Evolutionary conservation across 2,329 filamentous ascomycete genomes (phyloP), one percentile per base, ranked within the genome.

Genomic region (Ramularia collo-cygni): DNA sequence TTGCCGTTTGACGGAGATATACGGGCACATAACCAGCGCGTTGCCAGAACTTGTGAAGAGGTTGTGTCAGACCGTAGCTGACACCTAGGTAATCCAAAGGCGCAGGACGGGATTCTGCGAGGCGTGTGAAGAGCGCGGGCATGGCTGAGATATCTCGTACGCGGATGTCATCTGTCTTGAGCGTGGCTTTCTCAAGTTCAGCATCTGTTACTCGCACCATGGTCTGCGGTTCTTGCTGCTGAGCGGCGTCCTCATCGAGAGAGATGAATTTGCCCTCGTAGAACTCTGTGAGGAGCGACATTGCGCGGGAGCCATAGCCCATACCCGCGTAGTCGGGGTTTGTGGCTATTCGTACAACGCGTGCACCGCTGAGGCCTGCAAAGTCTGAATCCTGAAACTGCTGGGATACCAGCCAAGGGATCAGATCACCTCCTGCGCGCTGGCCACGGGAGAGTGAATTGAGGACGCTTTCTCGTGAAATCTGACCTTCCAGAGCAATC

Each of bases 371-470:
- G 1, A 98, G 74, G 28, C 85, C 82, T 9, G 90, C 92, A 60
- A 98, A 98, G 51, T 95, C 88, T 51, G 94, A 87, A 55, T 98
- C 92, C 59, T 96, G 92, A 69, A 95, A 98, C 61, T 98, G 92
- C 61, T 96, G 89, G 61, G 87, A 94, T 47, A 98, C 85, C 21
- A 96, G 76, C 92, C 92, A 98, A 1, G 92, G 92, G 42, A 98
- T 98, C 38, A 98, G 69, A 63, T 98, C 92, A 55, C 92, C 92
- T 28, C 85, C 81, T 1, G 90, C 87, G 52, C 92, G 76, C 60
- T 92, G 85, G 27, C 92, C 93, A 60, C 92, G 78, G 55, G 85
- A 90, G 48, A 98, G 68, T 61, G 85, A 85, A 65, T 87, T 93
- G 43, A 95, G 70, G 3, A 98, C 89, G 58, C 89, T 96, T 57